Evolutionary conservation across 2,329 filamentous ascomycete species (phyloP).

Genomic region (Pseudonectria buxi): DNA sequence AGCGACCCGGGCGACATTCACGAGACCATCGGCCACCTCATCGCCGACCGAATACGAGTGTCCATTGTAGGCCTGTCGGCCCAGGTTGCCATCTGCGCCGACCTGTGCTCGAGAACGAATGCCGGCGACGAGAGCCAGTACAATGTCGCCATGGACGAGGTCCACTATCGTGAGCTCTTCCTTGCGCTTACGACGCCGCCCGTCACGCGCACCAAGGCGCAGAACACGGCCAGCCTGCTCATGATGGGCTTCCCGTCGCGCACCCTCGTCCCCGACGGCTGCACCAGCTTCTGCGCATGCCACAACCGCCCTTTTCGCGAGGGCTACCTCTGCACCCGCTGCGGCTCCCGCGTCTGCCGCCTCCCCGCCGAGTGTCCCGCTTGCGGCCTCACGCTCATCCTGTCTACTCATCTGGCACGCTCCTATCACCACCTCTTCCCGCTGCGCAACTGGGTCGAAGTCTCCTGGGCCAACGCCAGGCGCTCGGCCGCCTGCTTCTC

Average conservation of each 20-base stretch:
- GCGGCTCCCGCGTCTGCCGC: constrained; percentile 79
- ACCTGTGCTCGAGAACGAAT: constrained; percentile 84
- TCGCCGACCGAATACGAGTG: constrained; percentile 78
- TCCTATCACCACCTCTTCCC: constrained; percentile 92
- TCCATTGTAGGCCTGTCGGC: constrained; percentile 86
- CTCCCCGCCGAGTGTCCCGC: constrained; percentile 86
- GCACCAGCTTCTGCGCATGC: constrained; percentile 77
- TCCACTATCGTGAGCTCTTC: constrained; percentile 80
- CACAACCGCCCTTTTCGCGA: constrained; percentile 76
- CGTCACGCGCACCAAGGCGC: constrained; percentile 60
- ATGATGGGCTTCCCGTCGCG: constrained; percentile 98
- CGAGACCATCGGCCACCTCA: constrained; percentile 72
- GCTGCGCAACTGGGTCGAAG: constrained; percentile 82
- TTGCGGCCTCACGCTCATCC: constrained; percentile 84
- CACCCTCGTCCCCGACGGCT: constrained; percentile 60
- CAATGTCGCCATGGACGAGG: constrained; percentile 69
- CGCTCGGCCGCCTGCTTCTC: constrained; percentile 64
- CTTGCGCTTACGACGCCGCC: constrained; percentile 86
- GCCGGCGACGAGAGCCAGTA: constrained; percentile 70
- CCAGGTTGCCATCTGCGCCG: constrained; percentile 84
- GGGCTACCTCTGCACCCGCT: constrained; percentile 87
- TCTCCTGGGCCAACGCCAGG: constrained; percentile 69
- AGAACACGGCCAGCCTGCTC: constrained; percentile 59
- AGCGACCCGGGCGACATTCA: constrained; percentile 94
- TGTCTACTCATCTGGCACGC: constrained; percentile 88